Evolutionary conservation across 2,329 filamentous ascomycete species (phyloP).

Genomic region (Balansia obtecta): DNA sequence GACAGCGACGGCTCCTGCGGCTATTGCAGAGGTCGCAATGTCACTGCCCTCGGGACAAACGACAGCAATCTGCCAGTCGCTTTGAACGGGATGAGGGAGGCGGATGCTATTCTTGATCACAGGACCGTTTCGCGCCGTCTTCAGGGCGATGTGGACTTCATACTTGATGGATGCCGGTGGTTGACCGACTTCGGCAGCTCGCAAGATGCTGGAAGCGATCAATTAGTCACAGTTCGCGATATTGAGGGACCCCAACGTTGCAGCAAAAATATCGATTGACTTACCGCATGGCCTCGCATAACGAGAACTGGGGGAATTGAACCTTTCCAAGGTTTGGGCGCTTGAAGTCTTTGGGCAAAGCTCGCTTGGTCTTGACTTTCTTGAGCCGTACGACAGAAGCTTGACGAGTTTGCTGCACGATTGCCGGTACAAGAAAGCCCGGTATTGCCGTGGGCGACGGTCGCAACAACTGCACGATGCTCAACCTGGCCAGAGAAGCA

Average conservation of each 20-base stretch:
- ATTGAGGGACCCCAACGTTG: background rate
- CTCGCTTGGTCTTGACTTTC: slow-evolving; percentile 45
- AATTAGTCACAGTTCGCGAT: background rate
- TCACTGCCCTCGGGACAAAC: slow-evolving; percentile 75
- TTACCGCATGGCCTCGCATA: slow-evolving; percentile 89
- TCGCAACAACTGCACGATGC: slow-evolving; percentile 28
- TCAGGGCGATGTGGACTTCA: slow-evolving; percentile 73
- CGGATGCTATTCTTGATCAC: slow-evolving; percentile 78
- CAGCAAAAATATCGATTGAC: background rate
- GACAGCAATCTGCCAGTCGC: slow-evolving; percentile 78
- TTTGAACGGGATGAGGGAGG: slow-evolving; percentile 81
- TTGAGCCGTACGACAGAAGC: slow-evolving; percentile 30
- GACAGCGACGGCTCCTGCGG: slow-evolving; percentile 68
- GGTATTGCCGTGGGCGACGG: slow-evolving; percentile 33
- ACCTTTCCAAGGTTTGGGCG: slow-evolving; percentile 54
- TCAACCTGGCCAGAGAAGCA: slow-evolving; percentile 40
- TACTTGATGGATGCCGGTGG: slow-evolving; percentile 68
- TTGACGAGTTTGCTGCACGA: slow-evolving; percentile 32
- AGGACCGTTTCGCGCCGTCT: slow-evolving; percentile 73
- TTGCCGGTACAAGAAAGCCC: slow-evolving; percentile 35
- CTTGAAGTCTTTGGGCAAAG: slow-evolving; percentile 50
- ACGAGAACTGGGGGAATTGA: slow-evolving; percentile 54
- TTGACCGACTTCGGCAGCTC: slow-evolving; percentile 81
- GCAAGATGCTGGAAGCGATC: slow-evolving; percentile 55
- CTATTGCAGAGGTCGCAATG: slow-evolving; percentile 58